These are phyloP conservation scores for Lentinula edodes DNA, from an alignment of 768 basidiomycete species.

Conservation along the genomic window DNA sequence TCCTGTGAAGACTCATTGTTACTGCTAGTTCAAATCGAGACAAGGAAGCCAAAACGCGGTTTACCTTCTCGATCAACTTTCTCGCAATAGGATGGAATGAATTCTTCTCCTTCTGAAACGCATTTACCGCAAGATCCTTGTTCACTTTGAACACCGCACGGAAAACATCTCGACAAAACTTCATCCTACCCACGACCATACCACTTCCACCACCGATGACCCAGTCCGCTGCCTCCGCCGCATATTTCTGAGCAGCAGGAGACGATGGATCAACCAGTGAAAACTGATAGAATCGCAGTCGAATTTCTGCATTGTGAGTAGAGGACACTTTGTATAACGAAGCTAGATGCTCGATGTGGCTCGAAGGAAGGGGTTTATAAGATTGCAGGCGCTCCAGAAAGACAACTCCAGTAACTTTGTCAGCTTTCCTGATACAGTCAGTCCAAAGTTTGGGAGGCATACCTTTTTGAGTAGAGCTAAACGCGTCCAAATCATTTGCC, in stretches of 20 bases:
- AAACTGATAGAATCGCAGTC: constrained; percentile 72
- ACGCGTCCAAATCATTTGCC: constrained; percentile 50
- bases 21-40: not conserved
- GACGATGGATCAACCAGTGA: constrained; percentile 49
- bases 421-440: not conserved
- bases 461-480: constrained; percentile 79
- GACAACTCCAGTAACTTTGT: constrained; percentile 42
- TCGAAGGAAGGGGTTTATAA: constrained; percentile 52
- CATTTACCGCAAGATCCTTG: constrained; percentile 40
- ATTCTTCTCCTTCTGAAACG: constrained; percentile 41
- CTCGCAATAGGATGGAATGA: constrained; percentile 76
- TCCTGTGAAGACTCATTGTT: not conserved
- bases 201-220: constrained; percentile 60
- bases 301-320: constrained; percentile 73
- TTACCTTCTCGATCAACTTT: constrained; percentile 73
- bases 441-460: constrained; percentile 1
- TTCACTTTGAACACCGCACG: constrained; percentile 50
- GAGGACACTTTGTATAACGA: constrained; percentile 38
- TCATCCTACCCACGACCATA: constrained; percentile 75
- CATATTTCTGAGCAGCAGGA: constrained; percentile 44
- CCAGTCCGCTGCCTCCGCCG: constrained; percentile 56
- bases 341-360: constrained; percentile 58
- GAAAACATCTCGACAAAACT: constrained; percentile 74
- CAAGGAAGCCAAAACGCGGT: not conserved
- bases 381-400: constrained; percentile 78